Conservation (phyloP, 139 green algal genomes). For the Trebouxia sp. region DNA sequence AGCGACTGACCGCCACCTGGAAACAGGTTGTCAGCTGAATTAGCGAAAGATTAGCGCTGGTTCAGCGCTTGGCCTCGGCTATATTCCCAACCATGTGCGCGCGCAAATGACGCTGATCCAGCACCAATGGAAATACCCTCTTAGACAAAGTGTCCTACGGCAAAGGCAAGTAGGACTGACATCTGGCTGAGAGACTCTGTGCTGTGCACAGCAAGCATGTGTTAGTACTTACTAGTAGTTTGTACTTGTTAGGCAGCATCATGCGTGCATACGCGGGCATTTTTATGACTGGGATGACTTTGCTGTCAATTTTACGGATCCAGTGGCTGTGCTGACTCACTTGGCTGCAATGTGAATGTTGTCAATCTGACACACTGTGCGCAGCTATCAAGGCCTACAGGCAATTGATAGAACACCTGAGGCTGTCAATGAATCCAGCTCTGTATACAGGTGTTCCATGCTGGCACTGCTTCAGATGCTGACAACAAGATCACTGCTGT, state of each 20-base stretch:
- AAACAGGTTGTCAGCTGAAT: too few relatives aligned
- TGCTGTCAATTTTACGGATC: not conserved
- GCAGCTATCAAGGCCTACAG: not conserved
- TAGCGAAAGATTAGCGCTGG: too few relatives aligned
- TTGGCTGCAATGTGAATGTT: not conserved
- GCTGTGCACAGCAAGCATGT: not conserved
- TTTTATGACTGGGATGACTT: not conserved
- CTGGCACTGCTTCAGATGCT: slow-evolving; percentile 64
- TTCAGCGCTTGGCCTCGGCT: too few relatives aligned
- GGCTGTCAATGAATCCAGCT: not conserved
- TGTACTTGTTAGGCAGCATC: too few relatives aligned
- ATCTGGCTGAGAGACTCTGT: not conserved
- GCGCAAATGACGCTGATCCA: too few relatives aligned
- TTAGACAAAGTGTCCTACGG: slow-evolving; percentile 61
- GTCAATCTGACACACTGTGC: not conserved
- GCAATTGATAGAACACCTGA: not conserved
- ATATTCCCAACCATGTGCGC: too few relatives aligned
- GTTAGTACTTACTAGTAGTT: not conserved
- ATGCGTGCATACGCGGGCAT: not conserved
- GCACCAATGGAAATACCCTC: too few relatives aligned
- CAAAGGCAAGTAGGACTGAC: slow-evolving; percentile 61
- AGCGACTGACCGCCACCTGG: too few relatives aligned
- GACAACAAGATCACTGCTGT: slow-evolving; percentile 58
- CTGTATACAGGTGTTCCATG: slow-evolving; percentile 80
- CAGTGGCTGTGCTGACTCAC: not conserved